Conservation (phyloP, 2,329 filamentous ascomycete genomes). For the Raffaelea arxii region DNA sequence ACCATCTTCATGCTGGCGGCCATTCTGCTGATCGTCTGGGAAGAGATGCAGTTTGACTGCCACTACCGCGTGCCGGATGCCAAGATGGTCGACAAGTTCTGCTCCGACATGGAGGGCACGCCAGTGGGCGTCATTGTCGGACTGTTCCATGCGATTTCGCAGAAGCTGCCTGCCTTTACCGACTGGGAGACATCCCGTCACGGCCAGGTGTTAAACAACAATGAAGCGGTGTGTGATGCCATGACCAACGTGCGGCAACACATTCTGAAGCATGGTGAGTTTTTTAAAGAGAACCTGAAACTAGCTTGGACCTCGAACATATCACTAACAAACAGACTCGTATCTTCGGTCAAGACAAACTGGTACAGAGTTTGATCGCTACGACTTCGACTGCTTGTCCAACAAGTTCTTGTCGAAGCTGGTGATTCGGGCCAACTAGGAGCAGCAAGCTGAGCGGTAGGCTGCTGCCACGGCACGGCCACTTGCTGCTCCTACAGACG, state of each 20-base stretch:
- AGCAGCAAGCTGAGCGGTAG: conserved; percentile 8
- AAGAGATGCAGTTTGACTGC: conserved; percentile 98
- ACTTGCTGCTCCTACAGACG: background rate
- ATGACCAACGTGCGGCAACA: conserved; percentile 93
- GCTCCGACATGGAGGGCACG: conserved; percentile 90
- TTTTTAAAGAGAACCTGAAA: too few species aligned
- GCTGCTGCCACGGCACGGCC: background rate
- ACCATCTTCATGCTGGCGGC: conserved; percentile 97
- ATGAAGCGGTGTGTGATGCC: conserved; percentile 83
- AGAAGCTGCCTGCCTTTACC: conserved; percentile 84
- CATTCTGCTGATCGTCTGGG: conserved; percentile 89
- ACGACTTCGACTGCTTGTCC: conserved; percentile 88
- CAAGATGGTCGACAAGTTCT: conserved; percentile 84
- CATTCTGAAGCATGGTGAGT: conserved; percentile 86
- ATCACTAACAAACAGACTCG: conserved; percentile 50
- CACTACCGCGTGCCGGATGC: conserved; percentile 88
- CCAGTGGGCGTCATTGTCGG: conserved; percentile 94
- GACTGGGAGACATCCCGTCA: conserved; percentile 94
- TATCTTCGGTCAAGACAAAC: conserved; percentile 75
- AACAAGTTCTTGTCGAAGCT: conserved; percentile 97
- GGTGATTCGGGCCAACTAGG: conserved; percentile 87
- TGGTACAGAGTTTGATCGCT: conserved; percentile 69
- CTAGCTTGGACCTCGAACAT: too few species aligned
- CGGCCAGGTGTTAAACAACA: conserved; percentile 82
- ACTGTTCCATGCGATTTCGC: conserved; percentile 94